A percentile compares a stretch with the other conserved stretches of the same genome.
phyloP scores from a whole-genome alignment of 805 yeast species.

The Komagataella phaffii region DNA sequence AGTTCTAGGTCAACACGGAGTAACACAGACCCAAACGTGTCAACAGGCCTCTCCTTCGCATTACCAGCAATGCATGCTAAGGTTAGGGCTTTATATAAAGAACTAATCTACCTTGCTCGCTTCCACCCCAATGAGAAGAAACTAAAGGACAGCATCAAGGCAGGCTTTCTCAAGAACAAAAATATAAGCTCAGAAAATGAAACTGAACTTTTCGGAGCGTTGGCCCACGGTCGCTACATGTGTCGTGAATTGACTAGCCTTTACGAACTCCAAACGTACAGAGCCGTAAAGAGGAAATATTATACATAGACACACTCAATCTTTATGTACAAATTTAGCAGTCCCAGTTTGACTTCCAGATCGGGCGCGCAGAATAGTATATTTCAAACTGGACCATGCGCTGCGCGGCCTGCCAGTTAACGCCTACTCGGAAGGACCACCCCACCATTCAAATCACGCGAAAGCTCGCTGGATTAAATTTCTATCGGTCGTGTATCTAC shows the following conservation, averaged over 20 bases:
- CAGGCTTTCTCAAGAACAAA: constrained; percentile 10
- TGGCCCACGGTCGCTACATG: constrained; percentile 15
- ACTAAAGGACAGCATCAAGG: constrained; percentile 8
- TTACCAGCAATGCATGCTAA: constrained; percentile 11
- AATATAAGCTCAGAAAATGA: constrained; percentile 4
- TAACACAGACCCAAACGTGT: no score
- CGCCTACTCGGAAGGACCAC: not conserved
- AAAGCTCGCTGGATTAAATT: not conserved
- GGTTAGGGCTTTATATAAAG: constrained; percentile 14
- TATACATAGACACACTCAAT: not conserved
- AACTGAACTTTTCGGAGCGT: constrained; percentile 12
- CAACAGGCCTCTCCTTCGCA: not conserved
- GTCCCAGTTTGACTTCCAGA: not conserved
- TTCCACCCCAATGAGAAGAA: constrained; percentile 5
- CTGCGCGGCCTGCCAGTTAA: not conserved
- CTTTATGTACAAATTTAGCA: not conserved
- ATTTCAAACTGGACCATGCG: not conserved
- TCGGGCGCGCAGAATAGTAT: not conserved
- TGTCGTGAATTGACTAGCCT: constrained; percentile 18
- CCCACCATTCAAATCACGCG: not conserved
- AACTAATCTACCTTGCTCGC: constrained; percentile 18
- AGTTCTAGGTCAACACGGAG: no score
- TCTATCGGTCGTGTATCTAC: not conserved
- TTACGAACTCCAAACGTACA: constrained; percentile 18
- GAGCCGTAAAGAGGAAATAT: constrained; percentile 15